Conservation (phyloP, 768 basidiomycete species). For the Chiua virens region DNA sequence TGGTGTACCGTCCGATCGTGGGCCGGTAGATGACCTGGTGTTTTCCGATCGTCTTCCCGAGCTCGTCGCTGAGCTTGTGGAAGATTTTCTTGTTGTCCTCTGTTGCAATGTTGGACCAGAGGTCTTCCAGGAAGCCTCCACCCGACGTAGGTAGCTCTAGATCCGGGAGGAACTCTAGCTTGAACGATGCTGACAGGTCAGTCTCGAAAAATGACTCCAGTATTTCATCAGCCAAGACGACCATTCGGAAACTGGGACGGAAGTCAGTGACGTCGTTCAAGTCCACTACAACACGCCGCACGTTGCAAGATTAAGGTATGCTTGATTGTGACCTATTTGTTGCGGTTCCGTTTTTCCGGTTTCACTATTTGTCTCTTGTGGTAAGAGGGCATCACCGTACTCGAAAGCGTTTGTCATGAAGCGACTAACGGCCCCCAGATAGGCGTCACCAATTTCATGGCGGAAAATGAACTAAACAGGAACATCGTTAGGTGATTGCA, state of each 20-base stretch:
- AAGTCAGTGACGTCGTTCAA: conserved; percentile 8
- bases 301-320: conserved; percentile 92
- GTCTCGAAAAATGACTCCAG: conserved; percentile 96
- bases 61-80: conserved; percentile 89
- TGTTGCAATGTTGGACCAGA: conserved; percentile 88
- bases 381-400: conserved; percentile 91
- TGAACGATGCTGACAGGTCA: conserved; percentile 87
- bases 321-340: conserved; percentile 70
- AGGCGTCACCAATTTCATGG: conserved; percentile 93
- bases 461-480: conserved; percentile 94
- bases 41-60: conserved; percentile 92
- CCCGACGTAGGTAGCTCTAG: conserved; percentile 60
- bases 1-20: conserved; percentile 82
- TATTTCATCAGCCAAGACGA: conserved; percentile 93
- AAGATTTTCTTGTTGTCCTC: conserved; percentile 93
- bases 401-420: conserved; percentile 99
- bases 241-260: conserved; percentile 89
- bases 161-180: conserved; percentile 68
- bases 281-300: conserved; percentile 33
- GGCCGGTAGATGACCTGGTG: conserved; percentile 84
- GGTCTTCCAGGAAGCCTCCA: conserved; percentile 71
- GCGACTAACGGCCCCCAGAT: conserved; percentile 92
- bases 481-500: conserved; percentile 3
- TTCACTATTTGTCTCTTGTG: conserved; percentile 35
- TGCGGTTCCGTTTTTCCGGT: conserved; percentile 44